Evolutionary conservation across 441 rosid species (phyloP).

Genomic region (Populus trichocarpa): DNA sequence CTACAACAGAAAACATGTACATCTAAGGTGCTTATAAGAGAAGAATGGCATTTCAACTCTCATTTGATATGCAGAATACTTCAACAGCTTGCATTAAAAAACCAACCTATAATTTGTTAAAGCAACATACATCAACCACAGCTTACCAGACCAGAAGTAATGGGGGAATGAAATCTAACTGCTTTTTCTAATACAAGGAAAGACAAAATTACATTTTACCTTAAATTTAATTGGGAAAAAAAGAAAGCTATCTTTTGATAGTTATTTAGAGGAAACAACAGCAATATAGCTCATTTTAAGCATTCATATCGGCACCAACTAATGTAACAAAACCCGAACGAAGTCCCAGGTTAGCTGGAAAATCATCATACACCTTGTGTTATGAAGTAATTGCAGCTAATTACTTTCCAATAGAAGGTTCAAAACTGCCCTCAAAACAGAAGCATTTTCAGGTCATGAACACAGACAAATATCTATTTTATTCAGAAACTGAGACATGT

Average conservation of each 20-base stretch:
- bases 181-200: background rate
- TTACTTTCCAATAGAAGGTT: background rate
- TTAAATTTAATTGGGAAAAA: background rate
- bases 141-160: background rate
- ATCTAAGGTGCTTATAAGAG: background rate
- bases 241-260: background rate
- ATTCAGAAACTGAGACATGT: too few species aligned
- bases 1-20: background rate
- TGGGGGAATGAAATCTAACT: background rate
- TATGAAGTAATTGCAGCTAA: background rate
- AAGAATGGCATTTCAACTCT: background rate
- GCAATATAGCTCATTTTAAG: background rate
- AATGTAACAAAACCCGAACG: background rate
- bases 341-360: background rate
- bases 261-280: background rate
- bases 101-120: background rate
- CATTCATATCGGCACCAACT: background rate
- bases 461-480: too few species aligned
- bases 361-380: background rate
- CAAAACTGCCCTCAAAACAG: background rate
- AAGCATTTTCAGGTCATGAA: background rate
- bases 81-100: too few species aligned
- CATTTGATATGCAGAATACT: background rate
- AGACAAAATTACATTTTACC: background rate
- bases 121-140: background rate